Conservation (phyloP, 257 asterid genomes). For the Avicennia marina region DNA sequence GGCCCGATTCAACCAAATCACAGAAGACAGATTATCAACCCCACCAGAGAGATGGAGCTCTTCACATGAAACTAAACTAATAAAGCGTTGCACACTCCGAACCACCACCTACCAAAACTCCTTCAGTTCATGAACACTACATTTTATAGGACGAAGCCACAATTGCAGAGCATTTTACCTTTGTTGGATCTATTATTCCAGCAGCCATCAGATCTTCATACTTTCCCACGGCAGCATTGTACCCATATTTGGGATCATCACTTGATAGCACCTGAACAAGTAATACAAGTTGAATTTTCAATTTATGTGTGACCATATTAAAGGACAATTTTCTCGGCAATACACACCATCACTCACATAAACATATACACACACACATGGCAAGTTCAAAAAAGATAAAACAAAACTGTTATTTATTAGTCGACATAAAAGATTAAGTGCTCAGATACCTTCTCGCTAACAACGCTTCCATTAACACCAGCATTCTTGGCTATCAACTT, state of each 20-base stretch:
- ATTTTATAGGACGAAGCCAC: too few relatives aligned
- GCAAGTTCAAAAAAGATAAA: neutral
- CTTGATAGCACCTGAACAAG: slow-evolving; percentile 75
- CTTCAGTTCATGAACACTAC: too few relatives aligned
- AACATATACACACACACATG: neutral
- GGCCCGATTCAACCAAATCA: too few relatives aligned
- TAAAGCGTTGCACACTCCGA: too few relatives aligned
- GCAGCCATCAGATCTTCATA: slow-evolving; percentile 98
- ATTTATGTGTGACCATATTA: too few relatives aligned
- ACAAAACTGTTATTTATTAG: neutral
- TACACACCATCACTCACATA: too few relatives aligned
- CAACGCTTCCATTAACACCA: slow-evolving; percentile 97
- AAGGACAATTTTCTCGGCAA: too few relatives aligned
- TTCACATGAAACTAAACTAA: too few relatives aligned
- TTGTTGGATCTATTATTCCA: slow-evolving; percentile 95
- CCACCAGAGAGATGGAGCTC: too few relatives aligned
- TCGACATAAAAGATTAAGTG: neutral
- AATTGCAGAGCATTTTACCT: slow-evolving; percentile 37
- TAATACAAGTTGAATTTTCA: too few relatives aligned
- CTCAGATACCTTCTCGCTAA: slow-evolving; percentile 78
- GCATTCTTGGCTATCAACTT: slow-evolving; percentile 96
- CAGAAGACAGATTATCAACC: too few relatives aligned
- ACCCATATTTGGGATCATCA: slow-evolving; percentile 73
- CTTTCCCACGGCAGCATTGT: slow-evolving; percentile 90
- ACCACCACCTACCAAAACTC: too few relatives aligned